Percentiles rank a stretch among this genome's conserved stretches.
Conservation (phyloP, 768 basidiomycete species). For the Melanogaster broomeanus region DNA sequence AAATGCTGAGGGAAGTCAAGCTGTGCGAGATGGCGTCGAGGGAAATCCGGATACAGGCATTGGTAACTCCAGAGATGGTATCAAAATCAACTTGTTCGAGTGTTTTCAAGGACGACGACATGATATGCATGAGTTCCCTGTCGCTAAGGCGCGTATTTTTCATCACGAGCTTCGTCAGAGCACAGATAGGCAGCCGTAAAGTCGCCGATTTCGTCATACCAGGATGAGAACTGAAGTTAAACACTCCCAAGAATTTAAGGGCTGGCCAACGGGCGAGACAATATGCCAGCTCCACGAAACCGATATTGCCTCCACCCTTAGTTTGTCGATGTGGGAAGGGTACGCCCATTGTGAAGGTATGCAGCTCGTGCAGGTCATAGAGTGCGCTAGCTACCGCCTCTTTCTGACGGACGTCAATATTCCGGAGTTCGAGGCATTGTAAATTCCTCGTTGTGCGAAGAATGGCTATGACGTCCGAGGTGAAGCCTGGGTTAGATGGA, state of each 20-base stretch:
- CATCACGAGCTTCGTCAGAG: background rate
- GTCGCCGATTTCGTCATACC: background rate
- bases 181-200: background rate
- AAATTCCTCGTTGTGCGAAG: background rate
- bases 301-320: too few relatives aligned
- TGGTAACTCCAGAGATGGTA: background rate
- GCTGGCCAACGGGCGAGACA: background rate
- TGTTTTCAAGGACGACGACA: background rate
- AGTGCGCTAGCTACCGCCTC: background rate
- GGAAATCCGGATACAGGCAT: background rate
- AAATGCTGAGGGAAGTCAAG: background rate
- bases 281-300: background rate
- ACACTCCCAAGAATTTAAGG: background rate
- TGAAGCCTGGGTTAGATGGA: too few relatives aligned
- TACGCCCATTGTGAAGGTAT: background rate
- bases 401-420: background rate
- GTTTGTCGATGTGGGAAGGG: background rate
- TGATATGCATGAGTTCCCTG: background rate
- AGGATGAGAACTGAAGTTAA: background rate
- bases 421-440: background rate
- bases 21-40: background rate
- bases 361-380: background rate
- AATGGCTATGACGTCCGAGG: background rate
- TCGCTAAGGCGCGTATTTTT: background rate
- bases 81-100: background rate